Conservation (phyloP, 139 green algal species). For the Chara braunii region DNA sequence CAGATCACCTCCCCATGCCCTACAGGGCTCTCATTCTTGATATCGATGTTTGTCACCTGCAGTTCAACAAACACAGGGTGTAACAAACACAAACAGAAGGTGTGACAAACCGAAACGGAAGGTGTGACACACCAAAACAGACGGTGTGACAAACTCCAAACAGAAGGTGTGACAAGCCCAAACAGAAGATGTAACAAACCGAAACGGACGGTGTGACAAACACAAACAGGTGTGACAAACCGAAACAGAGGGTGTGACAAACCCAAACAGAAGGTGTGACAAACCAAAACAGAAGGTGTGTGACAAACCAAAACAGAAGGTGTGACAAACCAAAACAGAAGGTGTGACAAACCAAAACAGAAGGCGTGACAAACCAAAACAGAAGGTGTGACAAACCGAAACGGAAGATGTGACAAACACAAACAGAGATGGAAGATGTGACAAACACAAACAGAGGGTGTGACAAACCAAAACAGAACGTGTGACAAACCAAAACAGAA, state of each 20-base stretch:
- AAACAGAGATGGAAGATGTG: no score
- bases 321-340: no score
- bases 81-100: background rate
- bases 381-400: no score
- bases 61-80: background rate
- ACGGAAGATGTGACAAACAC: no score
- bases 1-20: conserved; percentile 78
- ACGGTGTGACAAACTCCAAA: conserved; percentile 3
- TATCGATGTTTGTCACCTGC: conserved; percentile 64
- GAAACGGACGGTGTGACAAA: background rate
- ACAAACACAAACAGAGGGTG: no score
- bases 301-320: no score
- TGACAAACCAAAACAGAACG: no score
- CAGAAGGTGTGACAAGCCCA: background rate
- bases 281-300: no score
- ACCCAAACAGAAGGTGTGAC: background rate
- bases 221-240: background rate
- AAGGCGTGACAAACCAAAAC: no score
- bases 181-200: background rate
- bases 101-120: background rate
- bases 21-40: conserved; percentile 74
- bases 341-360: no score
- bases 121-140: background rate
- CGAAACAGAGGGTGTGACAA: background rate
- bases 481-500: no score